Conservation (phyloP, 108 stramenopile species). For the Cyclotella distinguenda region DNA sequence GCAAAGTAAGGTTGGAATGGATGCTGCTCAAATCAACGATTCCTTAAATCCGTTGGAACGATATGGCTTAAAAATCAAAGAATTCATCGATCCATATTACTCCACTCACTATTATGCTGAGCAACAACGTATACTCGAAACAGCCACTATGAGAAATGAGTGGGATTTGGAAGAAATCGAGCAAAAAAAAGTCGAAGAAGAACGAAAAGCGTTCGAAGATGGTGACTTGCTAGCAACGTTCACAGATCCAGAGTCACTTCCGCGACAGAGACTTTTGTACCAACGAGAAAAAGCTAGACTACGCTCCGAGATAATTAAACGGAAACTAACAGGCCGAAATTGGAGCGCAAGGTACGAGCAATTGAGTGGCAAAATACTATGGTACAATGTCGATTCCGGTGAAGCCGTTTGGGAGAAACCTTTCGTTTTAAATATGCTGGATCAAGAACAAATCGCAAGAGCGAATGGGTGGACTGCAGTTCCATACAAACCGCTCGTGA, state of each 20-base stretch:
- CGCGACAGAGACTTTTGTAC: conserved; percentile 77
- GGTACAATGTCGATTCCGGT: conserved; percentile 87
- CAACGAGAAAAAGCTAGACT: conserved; percentile 71
- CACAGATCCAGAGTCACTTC: conserved; percentile 65
- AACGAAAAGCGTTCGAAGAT: conserved; percentile 67
- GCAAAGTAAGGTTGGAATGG: conserved; percentile 87
- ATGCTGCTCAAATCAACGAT: conserved; percentile 69
- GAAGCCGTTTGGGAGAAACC: conserved; percentile 85
- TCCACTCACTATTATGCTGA: conserved; percentile 68
- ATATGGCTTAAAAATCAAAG: conserved; percentile 69
- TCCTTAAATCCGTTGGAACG: conserved; percentile 76
- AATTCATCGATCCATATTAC: conserved; percentile 77
- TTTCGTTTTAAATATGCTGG: conserved; percentile 57
- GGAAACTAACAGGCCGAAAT: conserved; percentile 77
- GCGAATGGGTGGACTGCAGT: conserved; percentile 60
- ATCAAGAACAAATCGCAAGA: conserved; percentile 55
- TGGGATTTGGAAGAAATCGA: conserved; percentile 79
- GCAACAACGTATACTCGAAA: conserved; percentile 44
- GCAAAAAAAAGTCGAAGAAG: conserved; percentile 64
- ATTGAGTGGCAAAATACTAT: conserved; percentile 55
- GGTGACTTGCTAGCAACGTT: conserved; percentile 80
- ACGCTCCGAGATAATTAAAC: conserved; percentile 64
- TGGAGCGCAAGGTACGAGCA: conserved; percentile 66
- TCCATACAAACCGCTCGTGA: conserved; percentile 56
- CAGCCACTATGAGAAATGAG: conserved; percentile 50